Base-by-base conservation (phyloP, 2,329 filamentous ascomycete genomes). In the Fusarium concolor region DNA sequence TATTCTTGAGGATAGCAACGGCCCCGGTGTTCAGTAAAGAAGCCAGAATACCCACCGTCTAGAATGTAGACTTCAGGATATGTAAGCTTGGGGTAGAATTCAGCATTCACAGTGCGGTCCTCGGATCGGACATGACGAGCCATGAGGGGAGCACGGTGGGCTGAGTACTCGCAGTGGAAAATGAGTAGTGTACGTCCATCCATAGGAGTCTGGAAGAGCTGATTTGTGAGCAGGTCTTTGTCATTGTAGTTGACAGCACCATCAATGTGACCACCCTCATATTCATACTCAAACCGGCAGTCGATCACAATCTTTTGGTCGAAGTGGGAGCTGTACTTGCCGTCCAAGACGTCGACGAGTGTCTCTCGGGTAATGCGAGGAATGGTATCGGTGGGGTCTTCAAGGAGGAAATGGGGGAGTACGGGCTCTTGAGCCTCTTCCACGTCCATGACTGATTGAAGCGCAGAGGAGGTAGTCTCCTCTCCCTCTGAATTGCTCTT, bases 261-360 rank as follows among this genome's bases (percentile, higher is more conserved):
- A 71, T 94, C 88, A 76, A 99, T 97, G 78, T 99, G 96, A 33
- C 96, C 96, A 57, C 96, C 96, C 17, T 97, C 91, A 77, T 96
- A 99, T 81, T 99, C 96, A 79, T 99, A 99, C 84, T 99, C 96
- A 77, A 99, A 99, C 20, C 96, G 92, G 79, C 96, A 99, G 79
- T 99, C 96, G 74, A 99, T 91, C 75, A 99, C 86, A 79, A 97
- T 87, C 77, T 93, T 90, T 76, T 94, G 88, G 62, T 94, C 89
- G 78, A 92, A 98, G 24, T 87, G 79, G 26, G 90, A 85, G 74
- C 89, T 88, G 80, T 90, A 97, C 72, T 92, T 91, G 64, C 94
- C 94, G 78, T 97, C 92, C 65, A 99, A 85, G 35, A 99, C 87
- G n/a, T 94, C 87, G 56, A 97, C 82, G 77, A 99, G 86, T 5